Base-by-base conservation (phyloP, 2,329 filamentous ascomycete species). In the Ceratocystis lukuohia region DNA sequence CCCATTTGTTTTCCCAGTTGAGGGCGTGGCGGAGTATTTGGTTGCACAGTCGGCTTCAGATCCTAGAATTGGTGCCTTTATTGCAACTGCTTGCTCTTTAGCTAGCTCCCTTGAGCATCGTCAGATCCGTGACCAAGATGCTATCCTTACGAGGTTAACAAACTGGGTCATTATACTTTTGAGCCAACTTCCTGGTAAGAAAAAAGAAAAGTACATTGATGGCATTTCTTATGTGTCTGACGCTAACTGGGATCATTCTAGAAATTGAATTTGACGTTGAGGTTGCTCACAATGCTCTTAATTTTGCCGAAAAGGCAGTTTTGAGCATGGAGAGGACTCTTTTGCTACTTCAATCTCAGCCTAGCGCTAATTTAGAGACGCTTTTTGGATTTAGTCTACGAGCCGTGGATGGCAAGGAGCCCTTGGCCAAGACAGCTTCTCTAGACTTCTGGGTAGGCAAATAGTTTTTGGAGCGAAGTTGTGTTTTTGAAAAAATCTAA, bases 1-100 rank as follows among this genome's bases (percentile, higher is more conserved):
- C 0, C 88, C 89, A 0, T 93, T 94, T 71, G 88, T 92, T 7
- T 84, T 95, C 68, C 81, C 86, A 2, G 80, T 87, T 0, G 76
- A 80, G 0, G 79, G 84, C 69, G 83, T 89, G n/a, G 83, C 85
- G 10, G 79, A 84, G 53, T 88, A 88, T 72, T 79, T 94, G 61
- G 78, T 81, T 2, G 81, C 81, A 64, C 81, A 85, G 25, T 78
- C 76, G 1, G 75, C 82, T 46, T 76, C 81, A n/a, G 88, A 83
- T 8, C 86, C 87, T 12, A 80, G 88, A 59, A 78, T 90, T 46
- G 87, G 88, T 1, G 80, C 82, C 3, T 79, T 92, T 8, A 82
- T 94, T 37, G 85, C 84, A 66, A 89, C 87, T 2, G 87, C 87
- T 1, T 87, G 85, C 72, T 86, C 84, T 0, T 87, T 92, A 71